Percentiles rank a stretch among this genome's conserved stretches.
These are phyloP conservation scores for Botrytis fabae DNA, from an alignment of 2,329 filamentous ascomycete genomes.

Conservation along the genomic window DNA sequence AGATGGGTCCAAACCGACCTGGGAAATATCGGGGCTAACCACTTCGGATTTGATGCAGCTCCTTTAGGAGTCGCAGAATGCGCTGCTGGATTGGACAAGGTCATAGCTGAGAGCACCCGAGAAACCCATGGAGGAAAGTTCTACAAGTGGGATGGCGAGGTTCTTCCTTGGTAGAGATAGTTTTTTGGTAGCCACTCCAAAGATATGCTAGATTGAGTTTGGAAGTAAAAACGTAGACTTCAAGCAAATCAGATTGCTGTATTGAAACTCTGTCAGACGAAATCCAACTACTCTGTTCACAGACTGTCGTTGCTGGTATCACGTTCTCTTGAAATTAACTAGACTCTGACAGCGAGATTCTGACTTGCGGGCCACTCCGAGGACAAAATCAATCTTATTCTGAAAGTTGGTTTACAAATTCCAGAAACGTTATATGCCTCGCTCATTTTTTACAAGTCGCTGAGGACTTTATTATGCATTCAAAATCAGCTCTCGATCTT, in stretches of 20 bases:
- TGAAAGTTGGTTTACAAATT: not conserved
- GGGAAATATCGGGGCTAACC: conserved; percentile 28
- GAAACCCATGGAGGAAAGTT: not conserved
- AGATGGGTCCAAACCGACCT: conserved; percentile 39
- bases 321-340: not conserved
- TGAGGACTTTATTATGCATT: not conserved
- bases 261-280: not conserved
- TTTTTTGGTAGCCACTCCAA: no score
- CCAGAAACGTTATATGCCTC: not conserved
- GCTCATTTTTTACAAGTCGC: rapidly evolving
- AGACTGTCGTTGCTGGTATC: not conserved
- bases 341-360: not conserved
- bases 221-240: not conserved
- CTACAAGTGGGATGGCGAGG: not conserved
- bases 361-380: not conserved
- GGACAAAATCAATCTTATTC: not conserved
- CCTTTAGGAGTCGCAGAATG: conserved; percentile 17
- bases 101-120: not conserved
- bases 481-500: not conserved
- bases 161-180: not conserved
- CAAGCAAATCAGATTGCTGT: not conserved
- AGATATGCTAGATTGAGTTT: not conserved
- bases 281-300: not conserved
- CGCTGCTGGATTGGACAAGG: not conserved
- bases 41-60: conserved; percentile 27